Conservation (phyloP, 78 protist species). For the Polysphondylium violaceum region DNA sequence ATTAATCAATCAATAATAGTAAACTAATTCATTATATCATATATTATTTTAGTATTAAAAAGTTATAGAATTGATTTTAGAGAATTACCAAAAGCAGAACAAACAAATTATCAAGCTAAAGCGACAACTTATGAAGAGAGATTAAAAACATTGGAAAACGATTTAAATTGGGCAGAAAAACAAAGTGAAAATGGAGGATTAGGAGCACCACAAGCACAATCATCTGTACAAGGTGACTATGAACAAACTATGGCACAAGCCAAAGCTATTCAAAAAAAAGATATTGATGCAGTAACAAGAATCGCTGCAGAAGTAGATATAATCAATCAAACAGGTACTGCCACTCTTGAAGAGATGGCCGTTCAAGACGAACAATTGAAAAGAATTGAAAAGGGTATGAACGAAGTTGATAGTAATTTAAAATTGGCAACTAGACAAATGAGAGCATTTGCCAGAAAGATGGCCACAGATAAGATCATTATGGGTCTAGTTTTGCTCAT, state of each 20-base stretch:
- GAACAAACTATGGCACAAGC: constrained; percentile 54
- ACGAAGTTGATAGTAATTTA: constrained; percentile 80
- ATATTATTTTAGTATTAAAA: no score
- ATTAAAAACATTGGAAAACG: constrained; percentile 55
- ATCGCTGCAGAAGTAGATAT: neutral
- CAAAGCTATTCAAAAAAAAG: constrained; percentile 42
- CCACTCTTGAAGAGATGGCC: constrained; percentile 62
- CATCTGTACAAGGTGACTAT: constrained; percentile 14
- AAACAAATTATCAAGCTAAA: constrained; percentile 18
- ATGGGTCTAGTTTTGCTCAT: constrained; percentile 79
- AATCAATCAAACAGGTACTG: constrained; percentile 20
- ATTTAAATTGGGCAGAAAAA: constrained; percentile 67
- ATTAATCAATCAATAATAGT: neutral
- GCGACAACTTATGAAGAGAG: constrained; percentile 41
- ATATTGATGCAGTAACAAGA: constrained; percentile 19
- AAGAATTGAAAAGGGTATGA: constrained; percentile 46
- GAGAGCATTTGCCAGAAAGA: constrained; percentile 86
- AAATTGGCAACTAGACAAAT: constrained; percentile 82
- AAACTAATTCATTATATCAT: neutral
- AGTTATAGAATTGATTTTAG: constrained; percentile 49
- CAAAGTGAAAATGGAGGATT: constrained; percentile 18
- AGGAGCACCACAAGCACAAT: neutral
- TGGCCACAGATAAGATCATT: constrained; percentile 89
- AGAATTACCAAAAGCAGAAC: constrained; percentile 50
- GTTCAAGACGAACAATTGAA: constrained; percentile 59